Conservation (phyloP, 2,329 filamentous ascomycete species). For the Lasiodiplodia sp. region DNA sequence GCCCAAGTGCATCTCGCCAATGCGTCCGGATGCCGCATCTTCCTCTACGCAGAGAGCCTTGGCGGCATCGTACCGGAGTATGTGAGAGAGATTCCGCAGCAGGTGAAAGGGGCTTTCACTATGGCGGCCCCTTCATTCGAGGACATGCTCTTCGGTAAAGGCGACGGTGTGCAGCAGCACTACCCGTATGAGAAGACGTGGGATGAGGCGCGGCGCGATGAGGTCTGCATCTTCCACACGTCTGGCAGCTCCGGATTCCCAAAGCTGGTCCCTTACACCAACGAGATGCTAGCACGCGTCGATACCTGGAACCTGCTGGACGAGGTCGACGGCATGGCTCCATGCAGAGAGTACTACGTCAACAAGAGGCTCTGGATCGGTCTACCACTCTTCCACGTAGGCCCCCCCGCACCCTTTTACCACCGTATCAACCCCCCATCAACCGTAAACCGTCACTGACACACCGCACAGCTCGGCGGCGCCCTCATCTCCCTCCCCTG, state of each 20-base stretch:
- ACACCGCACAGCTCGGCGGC: not conserved
- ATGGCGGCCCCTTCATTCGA: not conserved
- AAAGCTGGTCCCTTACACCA: slow-evolving; percentile 33
- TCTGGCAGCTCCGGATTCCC: slow-evolving; percentile 42
- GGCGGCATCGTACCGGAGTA: slow-evolving; percentile 22
- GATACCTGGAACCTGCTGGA: slow-evolving; percentile 31
- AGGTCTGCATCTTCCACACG: slow-evolving; percentile 44
- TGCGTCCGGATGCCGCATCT: slow-evolving; percentile 26
- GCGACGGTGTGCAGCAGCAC: slow-evolving; percentile 26
- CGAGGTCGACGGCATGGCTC: slow-evolving; percentile 18
- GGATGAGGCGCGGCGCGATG: slow-evolving; percentile 36
- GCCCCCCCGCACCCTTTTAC: not conserved
- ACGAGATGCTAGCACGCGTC: slow-evolving; percentile 33
- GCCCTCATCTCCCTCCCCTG: slow-evolving; percentile 2
- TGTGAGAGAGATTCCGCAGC: slow-evolving; percentile 27
- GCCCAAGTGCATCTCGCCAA: slow-evolving; percentile 29
- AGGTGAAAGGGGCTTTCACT: not conserved
- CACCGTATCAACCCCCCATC: not conserved
- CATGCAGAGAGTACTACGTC: not conserved
- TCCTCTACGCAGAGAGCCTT: slow-evolving; percentile 26
- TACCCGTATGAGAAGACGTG: slow-evolving; percentile 36
- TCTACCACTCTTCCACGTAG: slow-evolving; percentile 2
- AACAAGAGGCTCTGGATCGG: not conserved
- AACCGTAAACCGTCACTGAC: not conserved
- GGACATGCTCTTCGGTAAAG: not conserved